Percentiles rank a stretch among this genome's conserved stretches.
Evolutionary conservation across 139 green algal species (phyloP).

Genomic region (Zygnema circumcarinatum): DNA sequence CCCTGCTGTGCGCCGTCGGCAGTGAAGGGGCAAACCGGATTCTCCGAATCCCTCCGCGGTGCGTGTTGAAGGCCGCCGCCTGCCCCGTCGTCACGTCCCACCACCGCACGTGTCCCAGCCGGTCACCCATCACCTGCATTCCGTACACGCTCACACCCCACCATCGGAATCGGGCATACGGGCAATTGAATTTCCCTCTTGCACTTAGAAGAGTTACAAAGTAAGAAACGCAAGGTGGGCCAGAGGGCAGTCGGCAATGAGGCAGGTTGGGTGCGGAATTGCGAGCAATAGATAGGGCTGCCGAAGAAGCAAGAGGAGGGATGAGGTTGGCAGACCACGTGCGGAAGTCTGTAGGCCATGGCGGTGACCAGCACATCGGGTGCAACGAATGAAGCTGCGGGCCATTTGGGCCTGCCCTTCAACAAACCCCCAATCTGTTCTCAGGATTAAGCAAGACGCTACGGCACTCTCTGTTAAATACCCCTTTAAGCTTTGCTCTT

Average conservation of each 20-base stretch:
- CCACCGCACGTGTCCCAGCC: constrained; percentile 34
- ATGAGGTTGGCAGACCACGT: constrained; percentile 21
- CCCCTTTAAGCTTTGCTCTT: no score
- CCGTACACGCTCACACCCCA: not conserved
- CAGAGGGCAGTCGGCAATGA: not conserved
- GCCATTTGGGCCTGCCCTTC: constrained; percentile 56
- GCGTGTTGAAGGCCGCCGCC: not conserved
- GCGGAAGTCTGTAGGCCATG: constrained; percentile 54
- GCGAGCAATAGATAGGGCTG: no score
- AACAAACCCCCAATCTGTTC: not conserved
- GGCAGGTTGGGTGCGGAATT: no score
- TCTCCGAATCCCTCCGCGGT: constrained; percentile 36
- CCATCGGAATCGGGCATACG: not conserved
- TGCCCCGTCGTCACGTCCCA: constrained; percentile 49
- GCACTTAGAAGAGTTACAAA: not conserved
- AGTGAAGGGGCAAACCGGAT: constrained; percentile 44
- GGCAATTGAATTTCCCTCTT: not conserved
- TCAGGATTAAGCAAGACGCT: not conserved
- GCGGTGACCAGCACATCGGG: constrained; percentile 52
- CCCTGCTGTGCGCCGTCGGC: not conserved
- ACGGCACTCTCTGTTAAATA: no score
- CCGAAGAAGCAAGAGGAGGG: not conserved
- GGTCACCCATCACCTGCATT: constrained; percentile 56
- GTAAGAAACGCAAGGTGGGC: not conserved
- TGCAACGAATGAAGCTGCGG: constrained; percentile 52